Evolutionary conservation across 345 rosid genomes (phyloP).

Genomic region (Raphanus sativus): DNA sequence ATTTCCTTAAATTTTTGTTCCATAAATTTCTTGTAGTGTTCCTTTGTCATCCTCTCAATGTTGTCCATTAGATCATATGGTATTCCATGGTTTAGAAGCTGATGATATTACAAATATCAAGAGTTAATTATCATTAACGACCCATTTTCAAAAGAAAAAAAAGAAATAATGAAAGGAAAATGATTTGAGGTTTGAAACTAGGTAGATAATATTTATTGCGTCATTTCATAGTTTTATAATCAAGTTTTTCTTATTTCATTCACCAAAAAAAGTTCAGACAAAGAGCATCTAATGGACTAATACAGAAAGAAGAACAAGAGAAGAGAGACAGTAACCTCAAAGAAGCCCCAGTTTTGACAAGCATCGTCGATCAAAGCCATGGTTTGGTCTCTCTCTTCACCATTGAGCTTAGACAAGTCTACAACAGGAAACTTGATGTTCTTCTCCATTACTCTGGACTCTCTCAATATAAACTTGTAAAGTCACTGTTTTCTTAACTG

Average conservation of each 20-base stretch:
- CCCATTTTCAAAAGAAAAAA: not conserved
- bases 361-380: conserved; percentile 69
- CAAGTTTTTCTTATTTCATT: not conserved
- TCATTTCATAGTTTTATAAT: not conserved
- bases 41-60: conserved; percentile 67
- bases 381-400: conserved; percentile 55
- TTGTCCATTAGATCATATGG: conserved; percentile 63
- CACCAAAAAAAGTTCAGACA: not conserved
- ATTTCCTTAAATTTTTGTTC: conserved; percentile 69
- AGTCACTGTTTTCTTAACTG: conserved; percentile 3
- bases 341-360: conserved; percentile 85
- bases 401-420: conserved; percentile 61
- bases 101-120: conserved; percentile 6
- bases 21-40: conserved; percentile 63
- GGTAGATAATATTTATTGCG: not conserved
- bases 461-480: not conserved
- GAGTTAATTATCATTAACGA: not conserved
- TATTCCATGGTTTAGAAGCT: conserved; percentile 77
- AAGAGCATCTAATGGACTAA: not conserved
- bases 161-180: not conserved
- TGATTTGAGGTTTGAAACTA: not conserved
- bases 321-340: conserved; percentile 53
- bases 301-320: not conserved
- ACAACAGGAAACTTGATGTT: conserved; percentile 53
- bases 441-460: conserved; percentile 42